Base-by-base conservation (phyloP, 192 early-diverging fungal species). In the Spinellus fusiger region DNA sequence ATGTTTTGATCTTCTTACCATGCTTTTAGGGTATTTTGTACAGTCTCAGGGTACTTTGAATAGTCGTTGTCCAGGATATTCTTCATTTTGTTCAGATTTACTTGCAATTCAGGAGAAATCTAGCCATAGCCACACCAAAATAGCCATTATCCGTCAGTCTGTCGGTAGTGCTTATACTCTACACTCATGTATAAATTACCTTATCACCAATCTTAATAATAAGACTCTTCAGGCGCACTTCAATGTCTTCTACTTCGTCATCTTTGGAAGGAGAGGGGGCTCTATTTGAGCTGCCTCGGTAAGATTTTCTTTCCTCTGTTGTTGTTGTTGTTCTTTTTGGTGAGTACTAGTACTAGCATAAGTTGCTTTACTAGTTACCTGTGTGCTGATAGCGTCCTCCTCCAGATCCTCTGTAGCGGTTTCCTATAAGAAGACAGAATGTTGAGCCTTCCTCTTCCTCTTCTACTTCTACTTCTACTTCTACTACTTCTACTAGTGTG, bases 131-230 rank as follows among this genome's bases (percentile, higher is more conserved):
- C 33, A 18, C 10, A 27, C 18, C 16, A 38, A 49, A 38, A 49
- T 3, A 49, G 27, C 16, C 13, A 20, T n/a, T 22, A 48, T 34
- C 9, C 31, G n/a, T n/a, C n/a, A n/a, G 18, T 44, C 40, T 12
- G 18, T 44, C 15, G 18, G 40, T 44, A 44, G 13, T 12, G 40
- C 10, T n/a, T 18, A 44, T n/a, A 12, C 3, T 2, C 3, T 12
- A 18, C 3, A 10, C 10, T 3, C 6, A 37, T 15, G 25, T 5
- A 38, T 35, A 15, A 2, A 46, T 47, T 76, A 83, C 84, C 71
- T 84, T 88, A 71, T 89, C 86, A 27, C 88, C 88, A 34, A 89
- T 82, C 62, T 87, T 87, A 69, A 86, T 83, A 56, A 89, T 89
- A 27, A 89, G 73, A 44, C 83, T 77, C 44, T 81, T 80, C 12